Base-by-base conservation (phyloP, 345 rosid species). In the Trapa incisa region DNA sequence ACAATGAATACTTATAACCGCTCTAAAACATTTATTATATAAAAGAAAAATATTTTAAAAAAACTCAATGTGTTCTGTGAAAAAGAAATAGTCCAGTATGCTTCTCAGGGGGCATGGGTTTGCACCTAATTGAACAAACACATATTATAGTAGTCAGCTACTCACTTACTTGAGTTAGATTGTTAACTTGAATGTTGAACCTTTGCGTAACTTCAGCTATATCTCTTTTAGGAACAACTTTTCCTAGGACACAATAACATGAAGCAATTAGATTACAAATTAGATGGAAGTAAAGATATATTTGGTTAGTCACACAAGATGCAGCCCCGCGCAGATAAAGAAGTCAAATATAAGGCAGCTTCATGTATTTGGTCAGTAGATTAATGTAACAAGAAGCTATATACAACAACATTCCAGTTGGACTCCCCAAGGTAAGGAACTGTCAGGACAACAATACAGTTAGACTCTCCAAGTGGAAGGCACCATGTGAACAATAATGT, bases 131-230 rank as follows among this genome's bases (percentile, higher is more conserved):
- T 9, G 63, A 33, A 33, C 37, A 58, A 33, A 32, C 13, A 14
- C 56, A 32, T 13, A 38, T 32, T 50, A 39, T 66, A 7, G 66
- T 43, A 11, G 45, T n/a, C 2, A 41, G n/a, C 10, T n/a, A 8
- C 35, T 14, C 32, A 74, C 91, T 81, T 78, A 86, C 91, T 75
- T 94, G 97, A 8, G 97, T 91, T 82, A 94, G 85, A 83, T 94
- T 94, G 80, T 84, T 94, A 80, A 89, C 95, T 84, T 94, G 99
- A 65, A 91, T 94, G 81, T 94, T 94, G 82, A 91, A 89, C 70
- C 83, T 86, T 64, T 75, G 83, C 60, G 83, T 84, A 10, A 82
- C 73, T 74, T 85, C 95, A 37, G 67, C 14, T 15, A 89, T 69
- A 15, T 89, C 95, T 73, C 68, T 89, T 79, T 91, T 94, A 32